A percentile compares a stretch with the other conserved stretches of the same genome.
Conservation (phyloP, 768 basidiomycete species). For the Trametes elegans region DNA sequence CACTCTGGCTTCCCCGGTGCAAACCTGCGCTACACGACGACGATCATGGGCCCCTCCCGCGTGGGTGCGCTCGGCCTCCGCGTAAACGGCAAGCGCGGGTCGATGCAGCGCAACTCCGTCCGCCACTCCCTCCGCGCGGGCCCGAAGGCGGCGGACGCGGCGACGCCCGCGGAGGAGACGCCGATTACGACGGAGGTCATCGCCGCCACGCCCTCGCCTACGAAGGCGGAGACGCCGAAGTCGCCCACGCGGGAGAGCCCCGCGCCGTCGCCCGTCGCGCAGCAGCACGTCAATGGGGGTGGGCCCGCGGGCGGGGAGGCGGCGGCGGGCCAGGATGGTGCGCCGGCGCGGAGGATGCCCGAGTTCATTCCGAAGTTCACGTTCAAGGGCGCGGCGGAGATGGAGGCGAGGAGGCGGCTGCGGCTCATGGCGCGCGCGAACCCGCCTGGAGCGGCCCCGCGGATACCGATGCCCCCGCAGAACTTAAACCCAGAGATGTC, state of each 20-base stretch:
- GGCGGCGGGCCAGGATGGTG: slow-evolving; percentile 14
- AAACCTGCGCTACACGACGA: slow-evolving; percentile 78
- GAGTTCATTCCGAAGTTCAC: slow-evolving; percentile 79
- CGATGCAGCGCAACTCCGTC: slow-evolving; percentile 20
- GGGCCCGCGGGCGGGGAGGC: neutral
- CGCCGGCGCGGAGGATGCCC: slow-evolving; percentile 34
- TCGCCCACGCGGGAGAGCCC: slow-evolving; percentile 10
- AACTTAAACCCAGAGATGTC: slow-evolving; percentile 49
- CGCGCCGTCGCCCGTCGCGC: neutral
- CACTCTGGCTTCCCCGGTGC: slow-evolving; percentile 45
- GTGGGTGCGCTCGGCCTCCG: slow-evolving; percentile 76
- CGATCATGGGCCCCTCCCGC: slow-evolving; percentile 75
- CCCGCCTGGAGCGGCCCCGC: slow-evolving; percentile 34
- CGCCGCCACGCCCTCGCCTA: slow-evolving; percentile 8
- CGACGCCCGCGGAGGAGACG: neutral
- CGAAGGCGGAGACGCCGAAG: slow-evolving; percentile 1
- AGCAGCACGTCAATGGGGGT: slow-evolving; percentile 9
- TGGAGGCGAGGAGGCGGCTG: slow-evolving; percentile 68
- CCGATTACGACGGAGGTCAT: slow-evolving; percentile 16
- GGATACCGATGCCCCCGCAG: slow-evolving; percentile 31
- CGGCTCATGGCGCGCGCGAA: slow-evolving; percentile 63
- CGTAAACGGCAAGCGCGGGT: slow-evolving; percentile 58
- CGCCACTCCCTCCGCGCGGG: slow-evolving; percentile 17
- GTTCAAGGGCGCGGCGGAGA: slow-evolving; percentile 81
- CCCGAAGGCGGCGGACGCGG: neutral